Conservation (phyloP, 306 rosid genomes). For the Carpinus viminea region DNA sequence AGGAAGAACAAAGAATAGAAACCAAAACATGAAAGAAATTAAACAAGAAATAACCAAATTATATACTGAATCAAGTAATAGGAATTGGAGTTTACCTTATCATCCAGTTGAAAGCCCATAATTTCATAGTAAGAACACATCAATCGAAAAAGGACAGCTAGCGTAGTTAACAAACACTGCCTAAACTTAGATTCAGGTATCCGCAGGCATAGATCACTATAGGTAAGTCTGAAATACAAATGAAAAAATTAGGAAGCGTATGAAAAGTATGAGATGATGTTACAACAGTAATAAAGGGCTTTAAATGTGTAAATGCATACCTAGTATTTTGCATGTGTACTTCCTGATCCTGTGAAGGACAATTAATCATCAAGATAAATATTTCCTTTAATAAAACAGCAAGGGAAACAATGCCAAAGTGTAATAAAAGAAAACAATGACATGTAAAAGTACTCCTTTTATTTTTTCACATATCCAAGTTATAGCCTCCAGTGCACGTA, state of each 20-base stretch:
- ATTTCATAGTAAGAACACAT: slow-evolving; percentile 92
- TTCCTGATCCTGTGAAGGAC: slow-evolving; percentile 74
- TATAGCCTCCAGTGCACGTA: neutral
- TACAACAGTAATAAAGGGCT: slow-evolving; percentile 10
- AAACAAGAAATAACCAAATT: neutral
- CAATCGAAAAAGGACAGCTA: slow-evolving; percentile 74
- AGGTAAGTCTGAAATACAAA: slow-evolving; percentile 75
- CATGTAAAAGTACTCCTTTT: neutral
- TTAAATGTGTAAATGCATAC: slow-evolving; percentile 47
- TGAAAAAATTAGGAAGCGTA: slow-evolving; percentile 32
- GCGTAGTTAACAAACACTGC: slow-evolving; percentile 77
- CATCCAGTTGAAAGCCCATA: slow-evolving; percentile 77
- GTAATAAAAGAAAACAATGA: neutral
- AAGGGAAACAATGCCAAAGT: slow-evolving; percentile 3
- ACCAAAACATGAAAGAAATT: slow-evolving; percentile 9
- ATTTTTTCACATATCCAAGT: neutral
- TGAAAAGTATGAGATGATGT: slow-evolving; percentile 16
- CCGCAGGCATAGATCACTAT: slow-evolving; percentile 92
- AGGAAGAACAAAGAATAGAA: neutral
- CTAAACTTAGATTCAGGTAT: slow-evolving; percentile 93
- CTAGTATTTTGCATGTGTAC: slow-evolving; percentile 65
- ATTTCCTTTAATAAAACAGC: slow-evolving; percentile 11
- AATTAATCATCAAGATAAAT: slow-evolving; percentile 31
- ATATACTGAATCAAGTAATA: slow-evolving; percentile 1
- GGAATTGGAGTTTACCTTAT: slow-evolving; percentile 57